phyloP scores from a whole-genome alignment of 805 yeast species.

The Metschnikowia arizonensis region DNA sequence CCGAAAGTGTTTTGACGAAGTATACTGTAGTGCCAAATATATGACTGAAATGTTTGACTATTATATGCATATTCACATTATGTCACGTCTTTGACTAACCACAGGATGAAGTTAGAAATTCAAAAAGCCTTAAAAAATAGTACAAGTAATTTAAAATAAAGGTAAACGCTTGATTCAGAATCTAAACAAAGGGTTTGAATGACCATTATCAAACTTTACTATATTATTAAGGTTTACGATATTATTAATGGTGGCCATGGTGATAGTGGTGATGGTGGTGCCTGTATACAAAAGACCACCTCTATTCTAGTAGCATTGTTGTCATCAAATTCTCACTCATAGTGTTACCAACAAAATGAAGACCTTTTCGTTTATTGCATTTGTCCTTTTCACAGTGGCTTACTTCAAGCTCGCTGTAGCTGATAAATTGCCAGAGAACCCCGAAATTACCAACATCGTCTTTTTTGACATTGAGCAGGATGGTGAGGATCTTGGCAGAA shows the following conservation, averaged over 20 bases:
- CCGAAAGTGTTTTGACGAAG: background rate
- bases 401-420: constrained; percentile 12
- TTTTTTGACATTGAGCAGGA: constrained; percentile 85
- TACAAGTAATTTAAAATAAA: no score
- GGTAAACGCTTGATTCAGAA: no score
- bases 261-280: no score
- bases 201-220: no score
- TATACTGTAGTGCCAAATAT: background rate
- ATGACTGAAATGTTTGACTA: background rate
- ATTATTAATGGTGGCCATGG: no score
- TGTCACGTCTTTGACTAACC: no score
- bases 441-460: constrained; percentile 70
- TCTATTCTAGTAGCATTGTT: background rate
- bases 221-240: no score
- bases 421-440: constrained; percentile 33
- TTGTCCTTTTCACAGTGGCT: constrained; percentile 12
- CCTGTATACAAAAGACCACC: background rate
- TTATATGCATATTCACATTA: no score
- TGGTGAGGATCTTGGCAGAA: constrained; percentile 69
- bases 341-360: constrained; percentile 13
- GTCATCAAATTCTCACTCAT: background rate
- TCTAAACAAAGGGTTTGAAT: no score
- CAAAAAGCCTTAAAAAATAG: no score
- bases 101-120: no score
- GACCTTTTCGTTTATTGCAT: constrained; percentile 12